Conservation (phyloP, 352 stramenopile species). For the Pythium phragmitis region DNA sequence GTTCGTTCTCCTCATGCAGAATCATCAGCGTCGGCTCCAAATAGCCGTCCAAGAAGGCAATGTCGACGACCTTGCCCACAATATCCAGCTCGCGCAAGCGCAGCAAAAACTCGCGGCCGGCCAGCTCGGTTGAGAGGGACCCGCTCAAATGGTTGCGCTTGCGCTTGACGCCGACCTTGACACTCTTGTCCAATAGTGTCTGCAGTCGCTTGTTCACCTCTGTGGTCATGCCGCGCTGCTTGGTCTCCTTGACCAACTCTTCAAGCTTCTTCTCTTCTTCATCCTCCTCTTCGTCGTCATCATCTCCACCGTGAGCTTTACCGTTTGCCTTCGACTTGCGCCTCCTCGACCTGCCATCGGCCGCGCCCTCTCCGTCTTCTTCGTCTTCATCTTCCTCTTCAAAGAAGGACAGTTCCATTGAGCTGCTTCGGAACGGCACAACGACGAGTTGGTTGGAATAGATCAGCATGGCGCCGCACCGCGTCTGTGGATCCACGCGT, state of each 20-base stretch:
- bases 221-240: constrained; percentile 54
- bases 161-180: constrained; percentile 72
- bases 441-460: constrained; percentile 83
- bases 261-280: constrained; percentile 79
- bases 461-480: constrained; percentile 79
- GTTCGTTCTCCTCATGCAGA: constrained; percentile 83
- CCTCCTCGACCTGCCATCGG: constrained; percentile 8
- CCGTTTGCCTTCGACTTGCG: constrained; percentile 21
- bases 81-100: constrained; percentile 76
- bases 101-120: constrained; percentile 73
- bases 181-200: constrained; percentile 75
- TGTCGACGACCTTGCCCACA: constrained; percentile 70
- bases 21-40: constrained; percentile 86
- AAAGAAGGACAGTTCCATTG: constrained; percentile 77
- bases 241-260: constrained; percentile 72
- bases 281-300: constrained; percentile 77
- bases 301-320: constrained; percentile 11
- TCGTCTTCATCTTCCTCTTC: constrained; percentile 77
- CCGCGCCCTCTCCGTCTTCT: constrained; percentile 42
- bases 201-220: constrained; percentile 66
- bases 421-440: constrained; percentile 78
- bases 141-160: constrained; percentile 73
- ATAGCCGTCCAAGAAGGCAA: constrained; percentile 84
- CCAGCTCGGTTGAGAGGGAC: constrained; percentile 67
- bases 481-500: constrained; percentile 69